Base-by-base conservation (phyloP, 176 grass and related monocot species). In the Avena sativa region DNA sequence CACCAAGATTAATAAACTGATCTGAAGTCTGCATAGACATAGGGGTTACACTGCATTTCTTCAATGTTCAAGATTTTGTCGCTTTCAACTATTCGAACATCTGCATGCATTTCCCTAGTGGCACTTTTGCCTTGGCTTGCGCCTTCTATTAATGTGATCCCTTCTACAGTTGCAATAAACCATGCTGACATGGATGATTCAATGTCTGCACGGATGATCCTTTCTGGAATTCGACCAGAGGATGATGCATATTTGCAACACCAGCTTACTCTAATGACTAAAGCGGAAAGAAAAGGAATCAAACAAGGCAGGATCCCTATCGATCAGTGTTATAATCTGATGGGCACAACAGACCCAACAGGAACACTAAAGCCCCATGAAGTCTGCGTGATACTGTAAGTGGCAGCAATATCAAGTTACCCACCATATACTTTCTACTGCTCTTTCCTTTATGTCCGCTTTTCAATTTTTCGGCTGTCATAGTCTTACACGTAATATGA, bases 301-400 rank as follows among this genome's bases (percentile, higher is more conserved):
- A 83, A 83, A 48, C 49, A 87, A 85, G 89, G 89, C 82, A 95
- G n/a, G 81, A 20, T 95, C 15, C 94, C 84, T 0, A 53, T 95
- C 12, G 81, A 70, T 21, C 87, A 91, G 5, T 89, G 91, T n/a
- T 93, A 86, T 85, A 67, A 91, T 85, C 64, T 95, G 25, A 91
- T 95, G 93, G 93, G 91, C 14, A 89, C 93, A 48, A 76, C 81
- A 16, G 93, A 95, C 49, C 93, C 93, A 5, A 93, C 91, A 4
- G 89, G 87, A 13, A 87, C 79, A 26, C 70, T 95, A 20, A 84
- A 85, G 34, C 65, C 43, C 12, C 81, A 91, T 83, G 89, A 95
- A 95, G 91, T 95, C 67, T 93, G 89, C 40, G 72, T 95, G 51
- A 86, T 95, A 85, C 84, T 89, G 91, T 95, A 88, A 84, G 93